Evolutionary conservation across 768 basidiomycete genomes (phyloP).

Genomic region (Ramaria rubella): DNA sequence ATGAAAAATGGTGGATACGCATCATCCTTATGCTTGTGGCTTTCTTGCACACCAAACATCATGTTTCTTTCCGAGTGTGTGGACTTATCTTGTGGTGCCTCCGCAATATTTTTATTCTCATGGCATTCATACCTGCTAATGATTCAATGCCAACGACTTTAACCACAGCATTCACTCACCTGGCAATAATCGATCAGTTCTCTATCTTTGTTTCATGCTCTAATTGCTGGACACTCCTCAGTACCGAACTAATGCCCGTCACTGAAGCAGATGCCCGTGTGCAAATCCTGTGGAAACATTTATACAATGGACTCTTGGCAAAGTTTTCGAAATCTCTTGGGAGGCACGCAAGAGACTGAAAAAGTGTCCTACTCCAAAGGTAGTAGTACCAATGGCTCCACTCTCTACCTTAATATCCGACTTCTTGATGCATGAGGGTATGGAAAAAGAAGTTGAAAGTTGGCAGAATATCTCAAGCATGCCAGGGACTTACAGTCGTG

Average conservation of each 20-base stretch:
- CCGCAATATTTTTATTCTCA: conserved; percentile 13
- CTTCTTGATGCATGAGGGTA: conserved; percentile 8
- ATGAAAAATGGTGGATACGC: conserved; percentile 15
- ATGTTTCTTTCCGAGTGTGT: conserved; percentile 21
- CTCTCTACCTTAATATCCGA: neutral
- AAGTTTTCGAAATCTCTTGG: neutral
- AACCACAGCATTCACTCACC: neutral
- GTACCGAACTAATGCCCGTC: neutral
- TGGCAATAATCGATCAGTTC: neutral
- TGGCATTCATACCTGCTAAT: too few species aligned
- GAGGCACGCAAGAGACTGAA: neutral
- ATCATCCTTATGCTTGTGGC: conserved; percentile 15
- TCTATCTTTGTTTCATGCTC: neutral
- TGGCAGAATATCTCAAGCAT: conserved; percentile 9
- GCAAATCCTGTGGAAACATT: neutral
- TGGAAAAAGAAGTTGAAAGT: conserved; percentile 21
- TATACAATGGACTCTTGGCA: neutral
- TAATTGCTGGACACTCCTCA: neutral
- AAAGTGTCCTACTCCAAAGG: too few species aligned
- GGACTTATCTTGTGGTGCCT: conserved; percentile 14
- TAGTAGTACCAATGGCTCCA: too few species aligned
- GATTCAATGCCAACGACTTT: neutral
- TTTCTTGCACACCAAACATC: conserved; percentile 19
- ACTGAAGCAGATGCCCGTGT: neutral
- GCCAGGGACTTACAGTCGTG: conserved; percentile 18